Percentiles rank a stretch among this genome's conserved stretches.
Conservation (phyloP, 1,284 basidiomycete genomes). For the Trichosporon asahii region DNA sequence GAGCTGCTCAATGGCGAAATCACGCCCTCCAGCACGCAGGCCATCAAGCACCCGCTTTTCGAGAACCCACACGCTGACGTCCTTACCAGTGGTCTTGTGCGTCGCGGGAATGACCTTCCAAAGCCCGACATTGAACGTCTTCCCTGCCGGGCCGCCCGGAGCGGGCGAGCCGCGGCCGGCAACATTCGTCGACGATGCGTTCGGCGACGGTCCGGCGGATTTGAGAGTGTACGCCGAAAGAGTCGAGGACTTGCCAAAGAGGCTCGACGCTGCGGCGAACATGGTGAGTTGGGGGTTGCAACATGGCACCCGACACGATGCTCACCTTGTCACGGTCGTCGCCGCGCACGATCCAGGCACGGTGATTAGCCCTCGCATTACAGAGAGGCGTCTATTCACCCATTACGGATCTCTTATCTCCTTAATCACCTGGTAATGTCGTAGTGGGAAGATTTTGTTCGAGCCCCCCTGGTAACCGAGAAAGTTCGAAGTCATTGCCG, state of each 20-base stretch:
- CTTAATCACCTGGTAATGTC: neutral
- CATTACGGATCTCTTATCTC: neutral
- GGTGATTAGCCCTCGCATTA: neutral
- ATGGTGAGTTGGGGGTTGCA: constrained; percentile 50
- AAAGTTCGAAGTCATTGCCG: constrained; percentile 17
- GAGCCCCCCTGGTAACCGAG: constrained; percentile 1
- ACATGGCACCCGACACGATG: neutral
- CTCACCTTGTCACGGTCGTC: neutral
- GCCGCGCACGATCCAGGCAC: constrained; percentile 1
- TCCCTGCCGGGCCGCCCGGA: constrained; percentile 4
- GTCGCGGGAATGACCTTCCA: constrained; percentile 80
- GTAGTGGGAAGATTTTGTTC: neutral
- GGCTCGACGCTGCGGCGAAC: constrained; percentile 85
- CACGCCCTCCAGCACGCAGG: constrained; percentile 61
- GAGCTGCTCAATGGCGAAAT: constrained; percentile 72
- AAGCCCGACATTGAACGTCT: constrained; percentile 67
- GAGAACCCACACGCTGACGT: constrained; percentile 82
- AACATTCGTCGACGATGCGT: constrained; percentile 45
- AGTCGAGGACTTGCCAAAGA: constrained; percentile 81
- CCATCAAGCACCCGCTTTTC: constrained; percentile 76
- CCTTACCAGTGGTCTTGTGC: constrained; percentile 83
- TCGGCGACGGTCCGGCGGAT: constrained; percentile 33
- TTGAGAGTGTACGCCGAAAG: constrained; percentile 74
- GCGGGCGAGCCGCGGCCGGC: constrained; percentile 52
- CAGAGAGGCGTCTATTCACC: neutral